Conservation (phyloP, 164 flowering plant species). For the Sextonia rubra region DNA sequence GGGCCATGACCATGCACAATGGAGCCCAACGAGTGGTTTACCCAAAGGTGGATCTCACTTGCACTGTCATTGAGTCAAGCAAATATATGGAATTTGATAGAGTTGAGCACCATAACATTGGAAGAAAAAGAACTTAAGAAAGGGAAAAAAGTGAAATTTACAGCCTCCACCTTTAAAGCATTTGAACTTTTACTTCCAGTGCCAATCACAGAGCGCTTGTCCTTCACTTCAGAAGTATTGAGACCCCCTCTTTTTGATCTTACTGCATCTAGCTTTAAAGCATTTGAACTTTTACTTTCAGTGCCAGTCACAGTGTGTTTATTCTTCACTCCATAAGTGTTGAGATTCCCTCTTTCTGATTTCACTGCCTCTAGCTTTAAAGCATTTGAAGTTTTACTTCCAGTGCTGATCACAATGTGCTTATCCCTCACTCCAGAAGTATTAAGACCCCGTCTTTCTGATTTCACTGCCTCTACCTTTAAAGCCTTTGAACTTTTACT, state of each 20-base stretch:
- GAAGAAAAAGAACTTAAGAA: background rate
- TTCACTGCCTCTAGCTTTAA: no score
- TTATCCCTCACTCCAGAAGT: no score
- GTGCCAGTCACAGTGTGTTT: no score
- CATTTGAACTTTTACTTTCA: no score
- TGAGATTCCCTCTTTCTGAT: no score
- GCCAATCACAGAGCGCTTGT: slow-evolving; percentile 6
- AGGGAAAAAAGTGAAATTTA: background rate
- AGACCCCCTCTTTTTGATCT: slow-evolving; percentile 13
- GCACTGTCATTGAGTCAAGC: background rate
- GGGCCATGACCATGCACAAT: background rate
- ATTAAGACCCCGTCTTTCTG: no score
- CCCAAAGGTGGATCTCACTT: background rate
- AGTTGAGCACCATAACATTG: background rate
- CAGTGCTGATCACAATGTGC: no score
- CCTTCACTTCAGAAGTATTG: slow-evolving; percentile 13
- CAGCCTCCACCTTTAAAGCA: slow-evolving; percentile 37
- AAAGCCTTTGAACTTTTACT: no score
- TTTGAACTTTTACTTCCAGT: slow-evolving; percentile 29
- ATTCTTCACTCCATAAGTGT: no score
- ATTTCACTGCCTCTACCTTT: no score
- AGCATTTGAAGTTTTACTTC: no score
- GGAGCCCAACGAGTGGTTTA: background rate
- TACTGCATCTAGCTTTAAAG: no score
- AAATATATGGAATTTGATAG: background rate